Percentiles rank a stretch among this genome's conserved stretches.
These are phyloP conservation scores for Thelonectria discophora DNA, from an alignment of 2,329 filamentous ascomycete genomes.

Conservation along the genomic window DNA sequence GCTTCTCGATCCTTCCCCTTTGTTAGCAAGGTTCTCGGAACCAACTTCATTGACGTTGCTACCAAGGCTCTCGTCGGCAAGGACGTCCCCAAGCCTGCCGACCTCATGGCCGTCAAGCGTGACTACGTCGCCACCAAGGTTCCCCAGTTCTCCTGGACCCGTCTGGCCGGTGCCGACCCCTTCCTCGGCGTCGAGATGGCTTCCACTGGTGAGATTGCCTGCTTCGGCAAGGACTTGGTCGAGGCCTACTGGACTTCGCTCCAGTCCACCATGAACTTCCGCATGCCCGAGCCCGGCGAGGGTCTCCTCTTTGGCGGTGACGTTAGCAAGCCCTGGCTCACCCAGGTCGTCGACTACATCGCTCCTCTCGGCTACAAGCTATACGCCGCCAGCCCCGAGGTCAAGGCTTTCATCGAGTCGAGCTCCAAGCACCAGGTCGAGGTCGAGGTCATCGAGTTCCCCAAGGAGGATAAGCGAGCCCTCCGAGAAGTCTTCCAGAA, in stretches of 20 bases:
- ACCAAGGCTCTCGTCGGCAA: slow-evolving; percentile 90
- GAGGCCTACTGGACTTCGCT: slow-evolving; percentile 98
- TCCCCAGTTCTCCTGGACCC: slow-evolving; percentile 98
- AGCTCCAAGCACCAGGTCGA: slow-evolving; percentile 70
- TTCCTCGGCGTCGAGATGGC: slow-evolving; percentile 99
- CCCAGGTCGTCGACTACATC: slow-evolving; percentile 85
- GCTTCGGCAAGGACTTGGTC: slow-evolving; percentile 94
- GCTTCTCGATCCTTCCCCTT: slow-evolving; percentile 98
- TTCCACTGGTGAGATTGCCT: slow-evolving; percentile 96
- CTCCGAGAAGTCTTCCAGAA: slow-evolving; percentile 95
- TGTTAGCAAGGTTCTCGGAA: slow-evolving; percentile 94
- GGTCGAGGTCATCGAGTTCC: slow-evolving; percentile 95
- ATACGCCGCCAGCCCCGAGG: slow-evolving; percentile 81
- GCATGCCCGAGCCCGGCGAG: slow-evolving; percentile 91
- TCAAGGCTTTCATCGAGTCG: slow-evolving; percentile 85
- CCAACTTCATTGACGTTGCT: slow-evolving; percentile 95
- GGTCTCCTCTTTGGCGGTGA: slow-evolving; percentile 95
- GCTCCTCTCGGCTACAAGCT: slow-evolving; percentile 93
- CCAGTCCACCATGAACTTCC: slow-evolving; percentile 99
- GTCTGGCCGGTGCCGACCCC: slow-evolving; percentile 94
- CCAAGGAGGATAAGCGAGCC: slow-evolving; percentile 93
- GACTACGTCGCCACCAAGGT: slow-evolving; percentile 98
- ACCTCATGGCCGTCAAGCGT: slow-evolving; percentile 89
- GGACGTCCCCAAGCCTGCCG: slow-evolving; percentile 82
- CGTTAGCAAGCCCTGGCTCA: slow-evolving; percentile 73